Base-by-base conservation (phyloP, 1,139 yeast species). In the Taiozyma sp. region DNA sequence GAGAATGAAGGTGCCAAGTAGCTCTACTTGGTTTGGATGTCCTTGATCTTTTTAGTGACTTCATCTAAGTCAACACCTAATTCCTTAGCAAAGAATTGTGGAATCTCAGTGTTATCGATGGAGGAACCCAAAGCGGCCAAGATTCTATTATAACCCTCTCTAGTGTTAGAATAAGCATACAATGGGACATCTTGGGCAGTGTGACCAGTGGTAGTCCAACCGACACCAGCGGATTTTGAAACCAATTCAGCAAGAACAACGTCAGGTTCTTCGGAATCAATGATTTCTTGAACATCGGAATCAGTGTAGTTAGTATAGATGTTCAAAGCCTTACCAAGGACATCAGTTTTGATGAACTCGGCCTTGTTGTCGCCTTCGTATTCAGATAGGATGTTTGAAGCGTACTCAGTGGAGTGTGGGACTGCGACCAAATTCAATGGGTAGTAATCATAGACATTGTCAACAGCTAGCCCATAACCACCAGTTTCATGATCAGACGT, bases 401-500 rank as follows among this genome's bases (percentile, higher is more conserved):
- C 63, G 26, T 52, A 54, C 50, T 60, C 62, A 43, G 57, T 51
- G n/a, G 63, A 60, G 44, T 53, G 56, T n/a, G 56, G 53, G 35
- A 53, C 47, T 32, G 47, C 44, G 32, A 55, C 28, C 44, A 53
- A 50, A 48, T 51, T 51, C 45, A 54, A 46, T 49, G 63, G 62
- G 50, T 56, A 58, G 51, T 56, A 60, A 32, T 56, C 52, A 42
- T 58, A 60, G 39, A 54, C 47, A 45, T 52, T 51, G 44, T 56
- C 50, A 42, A 48, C 41, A 43, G 58, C 63, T 28, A 57, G 46
- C 40, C 56, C 61, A 21, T 55, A 52, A 19, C 60, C 63, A 55
- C 62, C 61, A 46, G 60, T 56, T 50, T 60, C 63, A 43, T 60
- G 63, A 51, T 60, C 63, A 37, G 63, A 60, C 37, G 63, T 60